phyloP scores from a whole-genome alignment of 2,329 filamentous ascomycete species.

The Amauroascus niger region DNA sequence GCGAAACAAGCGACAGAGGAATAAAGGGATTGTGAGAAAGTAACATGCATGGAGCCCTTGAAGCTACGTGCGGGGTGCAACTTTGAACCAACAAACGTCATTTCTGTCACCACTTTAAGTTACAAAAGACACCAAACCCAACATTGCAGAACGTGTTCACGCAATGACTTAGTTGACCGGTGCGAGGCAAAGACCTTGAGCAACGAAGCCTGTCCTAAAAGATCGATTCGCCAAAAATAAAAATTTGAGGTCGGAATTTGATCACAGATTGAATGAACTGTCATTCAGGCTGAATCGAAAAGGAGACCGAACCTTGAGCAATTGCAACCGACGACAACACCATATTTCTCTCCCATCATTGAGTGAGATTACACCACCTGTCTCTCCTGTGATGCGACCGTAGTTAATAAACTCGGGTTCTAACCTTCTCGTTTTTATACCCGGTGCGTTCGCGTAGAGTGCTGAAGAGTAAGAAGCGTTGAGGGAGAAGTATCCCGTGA shows the following conservation, averaged over 20 bases:
- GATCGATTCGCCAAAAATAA: neutral
- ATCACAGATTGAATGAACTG: constrained; percentile 9
- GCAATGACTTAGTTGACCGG: constrained; percentile 8
- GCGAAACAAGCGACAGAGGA: neutral
- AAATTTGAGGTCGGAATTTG: neutral
- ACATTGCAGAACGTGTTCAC: constrained; percentile 5
- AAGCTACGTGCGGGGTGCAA: neutral
- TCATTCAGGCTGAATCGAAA: neutral
- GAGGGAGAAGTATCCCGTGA: no score
- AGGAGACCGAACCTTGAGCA: neutral
- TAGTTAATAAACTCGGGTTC: no score
- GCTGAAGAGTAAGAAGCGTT: no score
- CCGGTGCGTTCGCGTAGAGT: no score
- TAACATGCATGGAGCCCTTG: no score
- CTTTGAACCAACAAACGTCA: neutral
- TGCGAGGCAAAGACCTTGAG: no score
- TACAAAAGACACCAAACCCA: no score
- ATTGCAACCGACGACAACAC: neutral
- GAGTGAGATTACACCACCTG: neutral
- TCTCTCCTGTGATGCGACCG: neutral
- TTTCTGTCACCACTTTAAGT: no score
- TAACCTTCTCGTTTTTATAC: no score
- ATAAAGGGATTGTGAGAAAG: neutral
- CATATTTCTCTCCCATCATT: no score
- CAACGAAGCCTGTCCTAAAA: neutral